phyloP scores from a whole-genome alignment of 2,329 filamentous ascomycete genomes.

The Trichoderma atrobrunneum region DNA sequence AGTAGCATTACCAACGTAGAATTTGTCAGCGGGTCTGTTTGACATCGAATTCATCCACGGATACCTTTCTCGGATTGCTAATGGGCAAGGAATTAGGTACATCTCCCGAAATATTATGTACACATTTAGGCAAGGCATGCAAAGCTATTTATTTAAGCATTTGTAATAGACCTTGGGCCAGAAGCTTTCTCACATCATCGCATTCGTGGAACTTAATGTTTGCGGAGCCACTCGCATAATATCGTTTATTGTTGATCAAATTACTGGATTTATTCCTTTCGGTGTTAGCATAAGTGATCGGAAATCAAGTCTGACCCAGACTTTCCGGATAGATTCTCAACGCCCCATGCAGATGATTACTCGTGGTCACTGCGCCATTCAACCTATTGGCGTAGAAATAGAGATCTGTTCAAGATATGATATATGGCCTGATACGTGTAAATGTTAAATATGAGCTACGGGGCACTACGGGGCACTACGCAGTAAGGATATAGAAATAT shows the following conservation, averaged over 20 bases:
- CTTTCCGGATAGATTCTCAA: not conserved
- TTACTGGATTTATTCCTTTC: not conserved
- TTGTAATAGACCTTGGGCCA: not conserved
- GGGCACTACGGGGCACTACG: not conserved
- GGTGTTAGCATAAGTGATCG: not conserved
- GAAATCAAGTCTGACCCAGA: not conserved
- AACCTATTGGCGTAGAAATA: not conserved
- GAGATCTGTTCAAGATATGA: not conserved
- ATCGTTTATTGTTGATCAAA: not conserved
- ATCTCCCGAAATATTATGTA: not conserved
- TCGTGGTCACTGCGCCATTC: not conserved
- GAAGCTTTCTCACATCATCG: not conserved
- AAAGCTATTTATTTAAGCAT: not conserved
- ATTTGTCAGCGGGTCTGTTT: not conserved
- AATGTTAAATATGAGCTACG: not conserved
- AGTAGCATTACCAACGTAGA: not conserved
- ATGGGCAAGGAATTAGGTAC: not conserved
- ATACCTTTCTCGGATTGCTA: not conserved
- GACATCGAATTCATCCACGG: not conserved
- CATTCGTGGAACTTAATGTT: not conserved
- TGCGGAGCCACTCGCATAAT: not conserved
- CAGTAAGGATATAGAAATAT: not conserved
- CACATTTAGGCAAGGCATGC: not conserved
- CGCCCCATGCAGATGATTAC: not conserved
- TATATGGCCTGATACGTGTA: not conserved